Conservation (phyloP, 2,329 filamentous ascomycete species). For the Claviceps digitariae region DNA sequence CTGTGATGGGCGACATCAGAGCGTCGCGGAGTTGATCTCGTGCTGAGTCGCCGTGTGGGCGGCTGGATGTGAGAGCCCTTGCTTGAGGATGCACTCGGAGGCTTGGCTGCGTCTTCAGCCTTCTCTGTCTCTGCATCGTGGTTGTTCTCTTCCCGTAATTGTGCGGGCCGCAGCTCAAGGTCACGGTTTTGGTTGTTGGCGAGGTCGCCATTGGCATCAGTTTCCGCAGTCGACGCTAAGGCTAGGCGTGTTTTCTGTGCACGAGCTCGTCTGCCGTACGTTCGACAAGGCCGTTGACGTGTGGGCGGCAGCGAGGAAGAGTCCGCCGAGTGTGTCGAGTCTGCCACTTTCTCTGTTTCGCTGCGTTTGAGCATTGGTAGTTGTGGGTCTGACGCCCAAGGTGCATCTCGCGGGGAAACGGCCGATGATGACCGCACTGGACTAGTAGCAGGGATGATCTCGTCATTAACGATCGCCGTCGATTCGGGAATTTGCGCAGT, state of each 20-base stretch:
- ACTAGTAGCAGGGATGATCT: slow-evolving; percentile 27
- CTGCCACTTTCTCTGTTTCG: slow-evolving; percentile 8
- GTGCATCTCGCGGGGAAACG: slow-evolving; percentile 9
- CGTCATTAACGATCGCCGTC: slow-evolving; percentile 14
- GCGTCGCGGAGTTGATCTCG: slow-evolving; percentile 9
- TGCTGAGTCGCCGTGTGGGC: background rate
- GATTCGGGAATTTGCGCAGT: background rate
- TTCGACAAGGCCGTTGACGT: slow-evolving; percentile 6
- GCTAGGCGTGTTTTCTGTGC: background rate
- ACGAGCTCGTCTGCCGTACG: slow-evolving; percentile 2
- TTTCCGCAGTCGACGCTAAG: slow-evolving; percentile 3
- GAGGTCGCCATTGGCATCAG: background rate
- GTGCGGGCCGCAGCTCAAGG: background rate
- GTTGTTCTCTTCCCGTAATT: background rate
- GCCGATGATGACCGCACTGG: slow-evolving; percentile 19
- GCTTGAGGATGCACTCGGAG: background rate
- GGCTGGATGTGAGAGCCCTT: background rate
- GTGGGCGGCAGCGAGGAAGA: slow-evolving; percentile 16
- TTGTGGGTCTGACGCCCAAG: slow-evolving; percentile 19
- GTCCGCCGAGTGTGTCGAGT: slow-evolving; percentile 1
- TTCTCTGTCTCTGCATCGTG: background rate
- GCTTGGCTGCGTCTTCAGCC: background rate
- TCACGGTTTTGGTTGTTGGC: too few species aligned
- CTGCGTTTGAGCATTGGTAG: slow-evolving; percentile 18
- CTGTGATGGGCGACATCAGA: slow-evolving; percentile 7